Evolutionary conservation across 169 alveolate species (phyloP).

Genomic region (Cryptosporidium sp.): DNA sequence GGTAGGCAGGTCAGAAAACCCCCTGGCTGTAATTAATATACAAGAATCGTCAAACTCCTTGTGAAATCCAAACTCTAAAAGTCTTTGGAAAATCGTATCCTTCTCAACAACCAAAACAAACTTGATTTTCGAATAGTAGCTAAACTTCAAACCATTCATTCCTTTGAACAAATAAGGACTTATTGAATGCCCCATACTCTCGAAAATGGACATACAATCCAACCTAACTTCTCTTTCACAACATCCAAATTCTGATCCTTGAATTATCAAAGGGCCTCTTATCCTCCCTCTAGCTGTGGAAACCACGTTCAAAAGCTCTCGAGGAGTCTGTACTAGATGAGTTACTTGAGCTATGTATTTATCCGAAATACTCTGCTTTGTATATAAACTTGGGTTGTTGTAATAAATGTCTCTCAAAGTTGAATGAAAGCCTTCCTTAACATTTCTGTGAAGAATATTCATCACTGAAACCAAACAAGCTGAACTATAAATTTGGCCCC

Average conservation of each 20-base stretch:
- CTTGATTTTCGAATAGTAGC: slow-evolving; percentile 14
- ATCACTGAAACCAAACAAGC: slow-evolving; percentile 38
- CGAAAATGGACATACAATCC: slow-evolving; percentile 61
- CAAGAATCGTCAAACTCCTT: slow-evolving; percentile 37
- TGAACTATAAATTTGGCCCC: neutral
- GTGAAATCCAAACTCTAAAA: slow-evolving; percentile 38
- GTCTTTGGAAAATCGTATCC: slow-evolving; percentile 64
- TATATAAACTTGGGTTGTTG: slow-evolving; percentile 49
- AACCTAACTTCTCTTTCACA: slow-evolving; percentile 9
- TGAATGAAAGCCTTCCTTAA: slow-evolving; percentile 58
- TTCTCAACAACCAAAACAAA: slow-evolving; percentile 65
- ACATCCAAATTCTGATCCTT: slow-evolving; percentile 36
- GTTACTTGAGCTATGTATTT: slow-evolving; percentile 53
- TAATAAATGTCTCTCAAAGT: slow-evolving; percentile 61
- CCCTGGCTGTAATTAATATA: slow-evolving; percentile 65
- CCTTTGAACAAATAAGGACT: slow-evolving; percentile 58
- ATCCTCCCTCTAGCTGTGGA: slow-evolving; percentile 64
- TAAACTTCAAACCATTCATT: slow-evolving; percentile 36
- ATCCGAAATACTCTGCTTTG: slow-evolving; percentile 42
- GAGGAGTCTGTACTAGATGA: slow-evolving; percentile 28
- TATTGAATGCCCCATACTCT: slow-evolving; percentile 68
- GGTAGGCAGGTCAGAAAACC: slow-evolving; percentile 63
- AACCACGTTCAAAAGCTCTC: slow-evolving; percentile 67
- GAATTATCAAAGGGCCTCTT: slow-evolving; percentile 54
- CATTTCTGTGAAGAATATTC: slow-evolving; percentile 54